Base-by-base conservation (phyloP, 805 yeast species). In the Lachancea fermentati region DNA sequence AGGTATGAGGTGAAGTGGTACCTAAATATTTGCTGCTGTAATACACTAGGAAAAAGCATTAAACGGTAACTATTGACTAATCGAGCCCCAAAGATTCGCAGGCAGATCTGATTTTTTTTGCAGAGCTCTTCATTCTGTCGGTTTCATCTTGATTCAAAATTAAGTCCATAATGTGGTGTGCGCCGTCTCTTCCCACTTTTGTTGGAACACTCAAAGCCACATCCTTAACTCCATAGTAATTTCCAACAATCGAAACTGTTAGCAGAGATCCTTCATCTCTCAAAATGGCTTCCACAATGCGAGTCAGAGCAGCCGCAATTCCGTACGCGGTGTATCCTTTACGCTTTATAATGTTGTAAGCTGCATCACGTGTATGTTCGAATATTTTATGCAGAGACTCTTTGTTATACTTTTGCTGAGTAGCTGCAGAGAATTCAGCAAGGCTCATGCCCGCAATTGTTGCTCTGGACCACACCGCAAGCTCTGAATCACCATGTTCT, bases 281-380 rank as follows among this genome's bases (percentile, higher is more conserved):
- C 17, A 39, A 30, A 19, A 39, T 39, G 28, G 42, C 42, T 17
- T 19, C 26, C 24, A 39, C 34, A 9, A 39, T 34, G 9, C 28
- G 38, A 16, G 15, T 16, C 32, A 39, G 30, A 3, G 38, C 42
- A 3, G 42, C 42, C 11, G 42, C 42, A 9, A 34, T 39, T n/a
- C 42, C 39, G 18, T 22, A 39, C 13, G 28, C 19, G 22, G 42
- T 39, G 17, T 17, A 39, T 13, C 42, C 42, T 18, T 39, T 39
- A 22, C 39, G 39, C 13, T 39, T 33, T 15, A 39, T 39, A 26
- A 39, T 39, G 16, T 39, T 15, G 18, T 16, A 32, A 7, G 42
- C 39, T n/a, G 42, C 38, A 15, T 25, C 37, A 11, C 37, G 36
- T 28, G 26, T 22, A 7, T 22, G 26, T 11, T 22, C 39, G 19